Evolutionary conservation across 2,329 filamentous ascomycete species (phyloP), one percentile per base, ranked within the genome.

Genomic region (Arachnopeziza araneosa): DNA sequence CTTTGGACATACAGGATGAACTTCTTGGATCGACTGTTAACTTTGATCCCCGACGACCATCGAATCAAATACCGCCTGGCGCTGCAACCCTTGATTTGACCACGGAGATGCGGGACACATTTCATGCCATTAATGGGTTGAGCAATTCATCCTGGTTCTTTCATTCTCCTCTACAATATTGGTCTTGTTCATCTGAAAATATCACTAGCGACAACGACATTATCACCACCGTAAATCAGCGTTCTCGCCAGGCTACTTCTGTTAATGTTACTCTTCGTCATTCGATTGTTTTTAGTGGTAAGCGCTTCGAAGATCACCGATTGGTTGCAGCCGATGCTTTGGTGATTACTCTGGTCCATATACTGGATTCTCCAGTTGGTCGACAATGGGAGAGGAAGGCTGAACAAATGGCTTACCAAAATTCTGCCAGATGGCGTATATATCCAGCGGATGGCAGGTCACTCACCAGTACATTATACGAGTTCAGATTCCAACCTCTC

Each of bases 271-370:
- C 88, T 0, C 75, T 93, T 26, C 83, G 89, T 10, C 89, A 90
- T 68, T 90, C 88, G 1, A 90, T 90, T 56, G 89, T 93, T 21
- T 91, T 93, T 66, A 90, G 89, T 60, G 90, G 90, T n/a, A 92
- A 93, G 70, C 80, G 81, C 3, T 93, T 91, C 65, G 81, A 86
- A 59, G 83, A 89, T 59, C 81, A 84, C 12, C 81, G 78, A 56
- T 78, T 93, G 1, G 77, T 86, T 24, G 88, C 88, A 4, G 89
- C 88, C 1, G 90, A 93, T 75, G 88, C 90, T 1, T 78, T 93
- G 5, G 89, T 93, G 58, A 86, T 93, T 61, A 92, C 89, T 7
- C 75, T 93, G 7, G 81, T 93, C 61, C 87, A 92, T 69, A 82
- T 82, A 48, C 79, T 82, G 36, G 82, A 87, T 67, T 86, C 87